Percentiles rank a stretch among this genome's conserved stretches.
Evolutionary conservation across 176 grass and related monocot species (phyloP).

Genomic region (Aegilops longissima): DNA sequence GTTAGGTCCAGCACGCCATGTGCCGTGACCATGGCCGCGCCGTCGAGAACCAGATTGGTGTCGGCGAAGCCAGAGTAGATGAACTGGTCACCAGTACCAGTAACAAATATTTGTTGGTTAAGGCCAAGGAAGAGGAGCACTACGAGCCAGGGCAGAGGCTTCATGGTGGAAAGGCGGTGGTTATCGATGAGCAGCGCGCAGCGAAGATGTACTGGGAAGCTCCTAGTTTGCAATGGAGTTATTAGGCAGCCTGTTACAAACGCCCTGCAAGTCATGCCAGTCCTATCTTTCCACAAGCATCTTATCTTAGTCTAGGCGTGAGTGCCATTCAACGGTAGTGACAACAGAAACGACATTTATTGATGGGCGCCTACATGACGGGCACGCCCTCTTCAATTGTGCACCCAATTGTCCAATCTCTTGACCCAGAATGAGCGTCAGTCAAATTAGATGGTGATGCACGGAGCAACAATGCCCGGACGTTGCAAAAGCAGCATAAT

Average conservation of each 20-base stretch:
- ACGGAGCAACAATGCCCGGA: no score
- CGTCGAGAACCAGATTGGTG: constrained; percentile 28
- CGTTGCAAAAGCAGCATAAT: no score
- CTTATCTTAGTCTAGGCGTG: no score
- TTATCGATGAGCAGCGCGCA: neutral
- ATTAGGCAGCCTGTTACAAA: neutral
- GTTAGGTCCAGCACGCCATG: constrained; percentile 39
- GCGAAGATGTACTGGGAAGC: neutral
- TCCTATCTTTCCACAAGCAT: no score
- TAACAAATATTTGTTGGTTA: neutral
- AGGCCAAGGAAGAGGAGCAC: neutral
- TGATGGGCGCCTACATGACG: no score
- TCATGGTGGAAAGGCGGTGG: neutral
- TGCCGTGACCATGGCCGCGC: neutral
- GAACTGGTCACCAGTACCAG: neutral
- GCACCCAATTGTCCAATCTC: no score
- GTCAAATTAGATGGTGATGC: no score
- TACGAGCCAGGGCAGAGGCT: neutral
- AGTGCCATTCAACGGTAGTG: no score
- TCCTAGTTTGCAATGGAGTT: neutral
- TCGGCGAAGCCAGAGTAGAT: constrained; percentile 30
- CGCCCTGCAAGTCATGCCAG: neutral
- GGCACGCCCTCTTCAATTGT: no score
- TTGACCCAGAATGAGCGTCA: no score
- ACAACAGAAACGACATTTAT: no score